Conservation (phyloP, 176 grass and related monocot species). For the Carex cristatella region DNA sequence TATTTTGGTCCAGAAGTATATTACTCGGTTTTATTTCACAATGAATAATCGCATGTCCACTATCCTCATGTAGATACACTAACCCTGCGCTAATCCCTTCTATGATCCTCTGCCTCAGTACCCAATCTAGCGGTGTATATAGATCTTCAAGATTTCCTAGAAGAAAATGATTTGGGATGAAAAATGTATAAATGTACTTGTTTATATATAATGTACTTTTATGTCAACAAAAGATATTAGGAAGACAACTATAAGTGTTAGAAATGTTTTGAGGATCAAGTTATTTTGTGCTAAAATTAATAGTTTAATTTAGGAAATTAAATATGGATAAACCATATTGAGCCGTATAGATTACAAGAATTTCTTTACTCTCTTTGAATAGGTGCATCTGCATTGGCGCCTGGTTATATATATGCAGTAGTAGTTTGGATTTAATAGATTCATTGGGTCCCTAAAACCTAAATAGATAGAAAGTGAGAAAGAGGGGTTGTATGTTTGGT, state of each 20-base stretch:
- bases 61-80: constrained; percentile 22
- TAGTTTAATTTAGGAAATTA: no score
- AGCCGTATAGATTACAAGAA: no score
- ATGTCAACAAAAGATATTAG: neutral
- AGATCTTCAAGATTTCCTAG: neutral
- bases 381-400: no score
- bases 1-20: constrained; percentile 14
- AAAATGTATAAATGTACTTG: neutral
- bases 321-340: no score
- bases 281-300: no score
- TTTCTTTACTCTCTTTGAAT: no score
- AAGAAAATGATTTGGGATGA: neutral
- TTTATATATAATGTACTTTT: neutral
- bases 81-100: constrained; percentile 11
- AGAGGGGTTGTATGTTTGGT: no score
- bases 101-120: neutral
- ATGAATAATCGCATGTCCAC: constrained; percentile 15
- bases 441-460: no score
- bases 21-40: constrained; percentile 20
- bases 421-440: no score
- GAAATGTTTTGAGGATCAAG: no score
- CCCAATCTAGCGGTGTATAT: neutral
- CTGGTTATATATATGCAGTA: no score
- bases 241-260: neutral
- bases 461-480: no score